Conservation (phyloP, 495 filamentous ascomycete species). For the Friedmanniomyces endolithicus region DNA sequence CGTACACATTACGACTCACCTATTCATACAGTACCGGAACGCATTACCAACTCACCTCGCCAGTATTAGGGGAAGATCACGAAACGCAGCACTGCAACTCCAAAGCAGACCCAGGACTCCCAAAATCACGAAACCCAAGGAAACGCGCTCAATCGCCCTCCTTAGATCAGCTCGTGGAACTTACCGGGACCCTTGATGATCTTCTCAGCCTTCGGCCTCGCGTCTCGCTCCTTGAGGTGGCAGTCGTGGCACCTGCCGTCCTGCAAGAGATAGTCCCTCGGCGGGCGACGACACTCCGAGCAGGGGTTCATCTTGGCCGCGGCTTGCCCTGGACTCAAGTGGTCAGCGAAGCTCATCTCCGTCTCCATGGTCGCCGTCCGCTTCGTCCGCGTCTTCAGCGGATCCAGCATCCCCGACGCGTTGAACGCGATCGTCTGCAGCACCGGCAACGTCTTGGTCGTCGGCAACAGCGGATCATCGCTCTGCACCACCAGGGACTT, state of each 20-base stretch:
- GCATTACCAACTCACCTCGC: neutral
- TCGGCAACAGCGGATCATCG: too few relatives aligned
- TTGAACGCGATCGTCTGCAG: neutral
- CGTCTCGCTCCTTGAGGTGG: too few relatives aligned
- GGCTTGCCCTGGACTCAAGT: neutral
- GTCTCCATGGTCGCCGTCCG: neutral
- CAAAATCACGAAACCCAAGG: too few relatives aligned
- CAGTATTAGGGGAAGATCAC: too few relatives aligned
- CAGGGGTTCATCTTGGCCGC: neutral
- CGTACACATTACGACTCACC: neutral
- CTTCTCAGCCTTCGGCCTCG: too few relatives aligned
- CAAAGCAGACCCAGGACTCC: too few relatives aligned
- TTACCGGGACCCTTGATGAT: too few relatives aligned
- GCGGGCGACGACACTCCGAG: neutral
- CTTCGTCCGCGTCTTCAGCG: neutral
- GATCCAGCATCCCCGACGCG: neutral
- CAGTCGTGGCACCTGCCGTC: too few relatives aligned
- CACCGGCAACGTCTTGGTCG: neutral
- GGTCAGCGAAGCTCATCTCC: slow-evolving; percentile 3
- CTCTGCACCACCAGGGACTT: neutral
- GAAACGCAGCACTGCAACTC: too few relatives aligned
- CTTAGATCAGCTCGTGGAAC: too few relatives aligned
- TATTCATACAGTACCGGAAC: neutral
- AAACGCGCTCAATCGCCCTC: too few relatives aligned
- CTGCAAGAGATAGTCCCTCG: neutral